These are phyloP conservation scores for Caryopteris hybrid DNA, from an alignment of 305 asterid genomes.

Conservation along the genomic window DNA sequence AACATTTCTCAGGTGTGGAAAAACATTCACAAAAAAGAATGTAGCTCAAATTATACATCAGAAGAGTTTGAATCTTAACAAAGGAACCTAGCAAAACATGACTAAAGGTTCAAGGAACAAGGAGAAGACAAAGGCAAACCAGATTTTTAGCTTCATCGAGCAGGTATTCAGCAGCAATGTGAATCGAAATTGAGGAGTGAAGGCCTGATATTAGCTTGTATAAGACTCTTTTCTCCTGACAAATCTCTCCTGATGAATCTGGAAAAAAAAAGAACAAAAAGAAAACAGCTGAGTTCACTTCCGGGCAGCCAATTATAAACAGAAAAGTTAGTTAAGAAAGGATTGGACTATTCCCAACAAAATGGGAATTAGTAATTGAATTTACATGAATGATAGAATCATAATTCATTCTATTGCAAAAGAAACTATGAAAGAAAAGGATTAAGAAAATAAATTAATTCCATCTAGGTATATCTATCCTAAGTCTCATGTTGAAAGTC, in stretches of 20 bases:
- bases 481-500: background rate
- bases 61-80: background rate
- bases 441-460: background rate
- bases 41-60: background rate
- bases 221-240: conserved; percentile 82
- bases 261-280: conserved; percentile 17
- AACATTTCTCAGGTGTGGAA: background rate
- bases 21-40: background rate
- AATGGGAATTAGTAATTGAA: background rate
- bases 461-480: background rate
- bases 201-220: conserved; percentile 95
- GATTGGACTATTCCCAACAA: background rate
- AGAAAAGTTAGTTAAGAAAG: background rate
- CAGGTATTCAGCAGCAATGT: conserved; percentile 82
- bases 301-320: conserved; percentile 5
- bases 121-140: conserved; percentile 38
- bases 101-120: background rate
- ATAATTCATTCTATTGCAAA: background rate
- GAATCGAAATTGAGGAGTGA: conserved; percentile 90
- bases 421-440: background rate
- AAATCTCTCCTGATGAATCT: conserved; percentile 84
- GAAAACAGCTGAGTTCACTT: background rate
- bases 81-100: background rate
- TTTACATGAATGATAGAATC: background rate
- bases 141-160: conserved; percentile 73